Evolutionary conservation across 2,329 filamentous ascomycete species (phyloP), one percentile per base, ranked within the genome.

Genomic region (Neoscytalidium dimidiatum): DNA sequence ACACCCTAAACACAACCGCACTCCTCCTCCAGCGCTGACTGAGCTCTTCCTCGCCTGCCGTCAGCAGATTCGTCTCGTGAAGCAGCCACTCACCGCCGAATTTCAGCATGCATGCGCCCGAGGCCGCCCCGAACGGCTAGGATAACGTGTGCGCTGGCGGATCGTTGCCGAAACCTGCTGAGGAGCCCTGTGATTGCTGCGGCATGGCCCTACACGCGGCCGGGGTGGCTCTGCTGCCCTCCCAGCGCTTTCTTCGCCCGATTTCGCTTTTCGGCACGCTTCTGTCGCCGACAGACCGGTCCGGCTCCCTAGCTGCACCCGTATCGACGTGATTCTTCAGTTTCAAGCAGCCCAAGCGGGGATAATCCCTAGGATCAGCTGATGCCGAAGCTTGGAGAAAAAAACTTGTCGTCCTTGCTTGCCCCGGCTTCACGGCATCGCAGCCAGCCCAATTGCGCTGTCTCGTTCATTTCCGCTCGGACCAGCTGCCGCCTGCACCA

Each of bases 1-100:
- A 58, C 53, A 58, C 53, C 53, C 53, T 58, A 58, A 58, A 29
- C 53, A 43, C 35, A n/a, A 58, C 53, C 53, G 23, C 53, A 58
- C 35, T 14, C 23, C n/a, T 28, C 13, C n/a, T 38, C 21, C 23
- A 13, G 8, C 19, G 33, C 53, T 58, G 33, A 43, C 35, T 9
- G 35, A 38, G 23, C 35, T 19, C 26, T 23, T 14, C 35, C 53
- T 14, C 52, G 33, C 35, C 35, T 17, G 17, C 23, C 21, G 53
- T 58, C 53, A 58, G 53, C 53, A 58, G 9, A 5, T 3, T 9
- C 3, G 13, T 26, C 6, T 28, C 52, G 19, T 56, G 5, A 33
- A 38, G 21, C 33, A 41, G 21, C 51, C 31, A 21, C 19, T 38
- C 14, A 29, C 17, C 29, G 48, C 48, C 9, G 17, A 9, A 29